Percentiles rank a stretch among this genome's conserved stretches.
Evolutionary conservation across 306 rosid species (phyloP).

Genomic region (Rubus parviflorus): DNA sequence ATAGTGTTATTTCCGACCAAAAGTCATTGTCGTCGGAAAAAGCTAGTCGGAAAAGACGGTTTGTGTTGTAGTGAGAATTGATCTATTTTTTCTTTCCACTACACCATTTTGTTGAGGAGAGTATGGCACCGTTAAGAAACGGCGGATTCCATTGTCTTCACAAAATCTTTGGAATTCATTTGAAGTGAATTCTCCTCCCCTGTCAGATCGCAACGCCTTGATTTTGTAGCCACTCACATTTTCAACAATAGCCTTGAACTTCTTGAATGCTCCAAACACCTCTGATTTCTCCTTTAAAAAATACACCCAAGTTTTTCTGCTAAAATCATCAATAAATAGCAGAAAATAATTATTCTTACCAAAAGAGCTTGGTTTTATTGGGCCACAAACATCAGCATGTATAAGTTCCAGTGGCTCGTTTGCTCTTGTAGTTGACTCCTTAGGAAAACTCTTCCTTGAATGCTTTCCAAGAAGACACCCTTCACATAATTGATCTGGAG

Average conservation of each 20-base stretch:
- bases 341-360: conserved; percentile 2
- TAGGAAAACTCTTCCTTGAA: neutral
- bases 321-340: neutral
- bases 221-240: neutral
- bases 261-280: neutral
- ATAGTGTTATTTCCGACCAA: too few relatives aligned
- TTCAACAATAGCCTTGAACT: neutral
- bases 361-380: neutral
- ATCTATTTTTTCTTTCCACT: neutral
- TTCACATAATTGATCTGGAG: neutral
- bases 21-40: too few relatives aligned
- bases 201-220: neutral
- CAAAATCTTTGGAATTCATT: too few relatives aligned
- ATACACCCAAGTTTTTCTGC: neutral
- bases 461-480: neutral
- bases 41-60: too few relatives aligned
- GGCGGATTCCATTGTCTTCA: too few relatives aligned
- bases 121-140: too few relatives aligned
- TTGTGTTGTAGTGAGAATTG: too few relatives aligned
- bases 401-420: neutral
- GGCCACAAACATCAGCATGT: neutral
- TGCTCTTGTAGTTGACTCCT: neutral
- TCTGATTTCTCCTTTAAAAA: neutral
- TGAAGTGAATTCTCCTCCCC: too few relatives aligned
- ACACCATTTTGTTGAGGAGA: neutral